These are phyloP conservation scores for Cyberlindnera suaveolens DNA, from an alignment of 805 yeast genomes.

Conservation along the genomic window DNA sequence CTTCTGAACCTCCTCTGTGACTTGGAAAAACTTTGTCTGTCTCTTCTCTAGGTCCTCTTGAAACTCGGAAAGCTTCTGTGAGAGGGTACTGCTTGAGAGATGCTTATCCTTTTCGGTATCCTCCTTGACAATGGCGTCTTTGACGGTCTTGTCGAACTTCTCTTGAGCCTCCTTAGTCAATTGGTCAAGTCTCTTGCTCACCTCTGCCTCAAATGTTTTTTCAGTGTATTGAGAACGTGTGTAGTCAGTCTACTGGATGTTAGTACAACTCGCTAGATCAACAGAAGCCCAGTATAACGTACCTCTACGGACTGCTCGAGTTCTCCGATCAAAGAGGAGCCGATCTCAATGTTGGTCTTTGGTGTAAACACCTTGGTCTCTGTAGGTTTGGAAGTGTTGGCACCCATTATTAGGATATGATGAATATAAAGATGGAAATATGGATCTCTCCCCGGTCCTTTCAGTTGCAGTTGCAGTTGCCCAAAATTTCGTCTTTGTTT, in stretches of 20 bases:
- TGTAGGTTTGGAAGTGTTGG: slow-evolving; percentile 49
- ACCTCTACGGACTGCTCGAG: slow-evolving; percentile 52
- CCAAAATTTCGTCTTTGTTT: too few relatives aligned
- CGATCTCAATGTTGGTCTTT: slow-evolving; percentile 59
- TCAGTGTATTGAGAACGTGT: slow-evolving; percentile 66
- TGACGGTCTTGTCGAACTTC: slow-evolving; percentile 45
- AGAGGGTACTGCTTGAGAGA: slow-evolving; percentile 26
- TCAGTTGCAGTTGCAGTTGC: too few relatives aligned
- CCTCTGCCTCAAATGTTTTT: slow-evolving; percentile 59
- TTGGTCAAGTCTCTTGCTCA: slow-evolving; percentile 47
- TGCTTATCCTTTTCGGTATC: slow-evolving; percentile 26
- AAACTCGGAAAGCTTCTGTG: slow-evolving; percentile 38
- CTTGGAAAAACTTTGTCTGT: slow-evolving; percentile 26
- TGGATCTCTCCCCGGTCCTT: neutral
- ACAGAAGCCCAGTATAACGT: neutral
- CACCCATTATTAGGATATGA: slow-evolving; percentile 40
- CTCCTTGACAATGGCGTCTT: slow-evolving; percentile 33
- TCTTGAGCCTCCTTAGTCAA: slow-evolving; percentile 47
- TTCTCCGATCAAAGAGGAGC: slow-evolving; percentile 56
- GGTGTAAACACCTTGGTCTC: slow-evolving; percentile 65
- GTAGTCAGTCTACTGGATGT: slow-evolving; percentile 41
- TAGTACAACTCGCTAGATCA: neutral
- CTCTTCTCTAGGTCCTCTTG: slow-evolving; percentile 31
- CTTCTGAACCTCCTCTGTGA: slow-evolving; percentile 34
- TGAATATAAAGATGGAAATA: neutral